Evolutionary conservation across 306 rosid genomes (phyloP).

Genomic region (Prunus armeniaca): DNA sequence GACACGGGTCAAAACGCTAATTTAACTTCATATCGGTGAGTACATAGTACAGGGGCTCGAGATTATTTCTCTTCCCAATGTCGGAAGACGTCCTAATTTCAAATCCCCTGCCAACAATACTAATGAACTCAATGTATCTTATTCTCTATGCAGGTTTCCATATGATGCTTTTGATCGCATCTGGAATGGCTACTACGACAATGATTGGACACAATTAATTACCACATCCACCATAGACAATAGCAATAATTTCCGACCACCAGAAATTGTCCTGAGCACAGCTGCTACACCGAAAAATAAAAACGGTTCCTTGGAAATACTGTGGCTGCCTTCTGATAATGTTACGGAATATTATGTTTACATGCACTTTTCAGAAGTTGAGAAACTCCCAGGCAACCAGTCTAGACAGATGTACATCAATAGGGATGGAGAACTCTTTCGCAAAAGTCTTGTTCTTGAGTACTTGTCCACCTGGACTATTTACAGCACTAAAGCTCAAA

Average conservation of each 20-base stretch:
- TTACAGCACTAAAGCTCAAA: no score
- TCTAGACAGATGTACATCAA: no score
- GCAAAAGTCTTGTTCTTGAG: no score
- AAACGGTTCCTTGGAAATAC: not conserved
- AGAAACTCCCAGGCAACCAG: constrained; percentile 19
- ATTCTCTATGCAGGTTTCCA: constrained; percentile 22
- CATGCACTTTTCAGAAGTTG: constrained; percentile 35
- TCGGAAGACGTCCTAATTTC: no score
- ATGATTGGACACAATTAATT: not conserved
- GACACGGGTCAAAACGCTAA: constrained; percentile 17
- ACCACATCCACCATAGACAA: not conserved
- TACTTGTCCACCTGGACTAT: no score
- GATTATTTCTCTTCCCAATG: no score
- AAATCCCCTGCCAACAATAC: no score
- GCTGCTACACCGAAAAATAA: constrained; percentile 13
- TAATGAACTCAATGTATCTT: no score
- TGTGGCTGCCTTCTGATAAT: not conserved
- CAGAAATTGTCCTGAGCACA: constrained; percentile 24
- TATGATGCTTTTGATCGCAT: constrained; percentile 37
- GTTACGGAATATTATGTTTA: constrained; percentile 14
- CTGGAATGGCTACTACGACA: constrained; percentile 11
- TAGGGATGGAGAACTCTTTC: no score
- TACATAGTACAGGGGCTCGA: not conserved
- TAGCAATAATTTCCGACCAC: constrained; percentile 3
- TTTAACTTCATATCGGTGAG: not conserved